phyloP scores from a whole-genome alignment of 176 grass and related monocot genomes.

The Bromus sterilis region DNA sequence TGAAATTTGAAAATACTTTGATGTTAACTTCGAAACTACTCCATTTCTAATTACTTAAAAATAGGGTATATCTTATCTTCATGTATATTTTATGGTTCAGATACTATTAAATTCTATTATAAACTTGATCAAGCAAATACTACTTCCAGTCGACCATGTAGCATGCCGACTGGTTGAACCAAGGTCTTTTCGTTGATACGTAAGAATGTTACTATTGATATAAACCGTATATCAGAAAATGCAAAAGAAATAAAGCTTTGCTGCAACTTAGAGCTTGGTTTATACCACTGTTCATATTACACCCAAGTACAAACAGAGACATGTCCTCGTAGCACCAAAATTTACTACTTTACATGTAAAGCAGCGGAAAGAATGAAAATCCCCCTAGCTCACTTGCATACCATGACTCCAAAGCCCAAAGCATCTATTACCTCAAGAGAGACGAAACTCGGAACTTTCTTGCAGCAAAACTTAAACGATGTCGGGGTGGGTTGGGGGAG shows the following conservation, averaged over 20 bases:
- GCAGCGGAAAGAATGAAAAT: slow-evolving; percentile 42
- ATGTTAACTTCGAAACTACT: no score
- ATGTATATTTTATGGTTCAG: no score
- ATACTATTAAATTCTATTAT: no score
- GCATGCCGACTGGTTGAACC: no score
- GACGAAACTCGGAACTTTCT: slow-evolving; percentile 9
- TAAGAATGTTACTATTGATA: neutral
- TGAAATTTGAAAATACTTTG: no score
- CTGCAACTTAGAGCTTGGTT: slow-evolving; percentile 1
- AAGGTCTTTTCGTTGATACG: neutral
- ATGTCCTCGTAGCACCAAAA: slow-evolving; percentile 50
- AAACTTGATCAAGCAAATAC: no score
- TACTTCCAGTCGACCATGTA: neutral
- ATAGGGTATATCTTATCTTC: no score
- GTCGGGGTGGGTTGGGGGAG: slow-evolving; percentile 3
- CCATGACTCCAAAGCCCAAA: slow-evolving; percentile 20
- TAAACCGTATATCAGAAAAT: neutral
- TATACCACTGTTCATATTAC: slow-evolving; percentile 31
- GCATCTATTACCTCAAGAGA: slow-evolving; percentile 29
- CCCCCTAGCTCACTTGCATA: slow-evolving; percentile 32
- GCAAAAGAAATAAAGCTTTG: neutral
- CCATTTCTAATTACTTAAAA: no score
- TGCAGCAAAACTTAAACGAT: slow-evolving; percentile 16
- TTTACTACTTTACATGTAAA: slow-evolving; percentile 63
- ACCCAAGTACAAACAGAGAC: slow-evolving; percentile 41